phyloP scores from a whole-genome alignment of 169 alveolate species.

The Eimeria sp. region DNA sequence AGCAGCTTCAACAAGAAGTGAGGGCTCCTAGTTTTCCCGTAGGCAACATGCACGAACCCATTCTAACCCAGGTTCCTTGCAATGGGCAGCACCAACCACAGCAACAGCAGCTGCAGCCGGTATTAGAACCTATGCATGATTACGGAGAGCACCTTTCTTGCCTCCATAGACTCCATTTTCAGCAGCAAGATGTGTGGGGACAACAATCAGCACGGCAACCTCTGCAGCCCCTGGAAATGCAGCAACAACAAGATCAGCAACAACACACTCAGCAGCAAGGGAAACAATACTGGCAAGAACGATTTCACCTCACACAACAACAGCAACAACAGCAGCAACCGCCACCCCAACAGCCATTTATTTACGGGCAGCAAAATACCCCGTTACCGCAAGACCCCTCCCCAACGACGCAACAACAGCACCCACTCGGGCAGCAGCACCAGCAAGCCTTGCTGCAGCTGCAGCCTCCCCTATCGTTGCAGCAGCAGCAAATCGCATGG shows the following conservation, averaged over 20 bases:
- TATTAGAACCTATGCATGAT: not conserved
- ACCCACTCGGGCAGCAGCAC: conserved; percentile 44
- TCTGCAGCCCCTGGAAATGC: not conserved
- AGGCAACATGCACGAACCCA: not conserved
- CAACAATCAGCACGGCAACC: not conserved
- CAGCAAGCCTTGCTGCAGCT: conserved; percentile 36
- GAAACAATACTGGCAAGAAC: not conserved
- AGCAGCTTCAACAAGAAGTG: not conserved
- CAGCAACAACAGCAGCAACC: not conserved
- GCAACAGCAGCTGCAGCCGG: not conserved
- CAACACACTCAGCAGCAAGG: not conserved
- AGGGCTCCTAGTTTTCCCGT: not conserved
- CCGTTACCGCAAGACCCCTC: not conserved
- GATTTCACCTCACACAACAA: conserved; percentile 4
- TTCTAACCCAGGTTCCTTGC: not conserved
- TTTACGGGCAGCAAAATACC: not conserved
- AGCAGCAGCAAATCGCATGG: conserved; percentile 38
- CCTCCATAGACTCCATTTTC: not conserved
- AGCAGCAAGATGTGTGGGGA: not conserved
- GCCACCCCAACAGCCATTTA: not conserved
- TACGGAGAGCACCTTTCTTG: not conserved
- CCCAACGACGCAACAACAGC: not conserved
- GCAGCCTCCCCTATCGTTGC: conserved; percentile 18
- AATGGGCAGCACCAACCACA: not conserved
- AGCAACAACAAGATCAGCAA: not conserved